Conservation (phyloP, 2,329 filamentous ascomycete genomes). For the Nectriaceae sp. region DNA sequence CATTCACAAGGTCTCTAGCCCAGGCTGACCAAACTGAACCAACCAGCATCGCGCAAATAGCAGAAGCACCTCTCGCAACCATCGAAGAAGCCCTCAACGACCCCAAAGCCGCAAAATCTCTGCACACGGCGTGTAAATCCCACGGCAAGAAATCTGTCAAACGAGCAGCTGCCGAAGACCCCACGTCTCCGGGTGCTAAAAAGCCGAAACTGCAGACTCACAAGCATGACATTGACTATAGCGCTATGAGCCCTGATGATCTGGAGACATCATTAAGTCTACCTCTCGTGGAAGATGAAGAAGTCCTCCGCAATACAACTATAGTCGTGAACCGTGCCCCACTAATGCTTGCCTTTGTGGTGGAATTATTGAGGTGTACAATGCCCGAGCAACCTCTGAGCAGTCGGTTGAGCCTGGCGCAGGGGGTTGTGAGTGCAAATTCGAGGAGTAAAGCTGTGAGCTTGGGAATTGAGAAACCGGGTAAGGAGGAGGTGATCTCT, state of each 20-base stretch:
- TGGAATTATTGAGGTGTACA: slow-evolving; percentile 72
- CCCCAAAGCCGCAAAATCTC: slow-evolving; percentile 49
- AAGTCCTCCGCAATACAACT: slow-evolving; percentile 56
- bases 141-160: slow-evolving; percentile 45
- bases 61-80: slow-evolving; percentile 46
- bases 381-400: slow-evolving; percentile 85
- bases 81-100: slow-evolving; percentile 51
- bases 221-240: slow-evolving; percentile 39
- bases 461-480: slow-evolving; percentile 68
- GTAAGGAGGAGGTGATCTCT: slow-evolving; percentile 71
- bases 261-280: slow-evolving; percentile 64
- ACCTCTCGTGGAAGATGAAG: slow-evolving; percentile 59
- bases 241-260: slow-evolving; percentile 52
- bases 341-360: slow-evolving; percentile 77
- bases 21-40: slow-evolving; percentile 4
- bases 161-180: slow-evolving; percentile 24
- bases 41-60: slow-evolving; percentile 56
- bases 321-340: slow-evolving; percentile 81
- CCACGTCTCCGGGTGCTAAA: slow-evolving; percentile 26
- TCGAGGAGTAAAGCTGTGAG: slow-evolving; percentile 75
- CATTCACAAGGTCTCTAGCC: background rate
- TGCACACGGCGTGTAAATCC: slow-evolving; percentile 57
- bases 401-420: slow-evolving; percentile 79
- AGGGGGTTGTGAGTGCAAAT: slow-evolving; percentile 82
- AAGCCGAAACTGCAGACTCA: slow-evolving; percentile 36